These are phyloP conservation scores for Hypomyces perniciosus DNA, from an alignment of 2,329 filamentous ascomycete genomes.

Conservation along the genomic window DNA sequence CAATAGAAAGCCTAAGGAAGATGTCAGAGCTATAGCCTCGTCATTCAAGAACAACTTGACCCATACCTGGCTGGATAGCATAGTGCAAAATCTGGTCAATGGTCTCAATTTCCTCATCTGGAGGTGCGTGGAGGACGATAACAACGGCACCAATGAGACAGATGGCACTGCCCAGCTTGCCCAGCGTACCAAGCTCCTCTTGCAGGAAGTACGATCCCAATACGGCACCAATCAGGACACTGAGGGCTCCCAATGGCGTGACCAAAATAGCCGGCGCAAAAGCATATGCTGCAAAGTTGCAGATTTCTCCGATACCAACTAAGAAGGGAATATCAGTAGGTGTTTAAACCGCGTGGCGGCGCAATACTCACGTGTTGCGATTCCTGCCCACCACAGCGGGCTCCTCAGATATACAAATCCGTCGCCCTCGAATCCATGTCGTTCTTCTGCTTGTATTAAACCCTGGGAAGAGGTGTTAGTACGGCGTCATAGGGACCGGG, in stretches of 20 bases:
- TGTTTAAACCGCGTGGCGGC: background rate
- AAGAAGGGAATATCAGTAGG: constrained; percentile 19
- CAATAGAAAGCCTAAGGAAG: constrained; percentile 70
- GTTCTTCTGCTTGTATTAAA: constrained; percentile 81
- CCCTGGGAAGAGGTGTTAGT: constrained; percentile 48
- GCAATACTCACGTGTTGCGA: constrained; percentile 65
- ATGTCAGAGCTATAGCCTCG: constrained; percentile 6
- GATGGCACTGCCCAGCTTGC: constrained; percentile 91
- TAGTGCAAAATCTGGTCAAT: constrained; percentile 89
- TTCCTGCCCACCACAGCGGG: constrained; percentile 96
- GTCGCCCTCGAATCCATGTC: constrained; percentile 93
- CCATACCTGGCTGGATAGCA: constrained; percentile 79
- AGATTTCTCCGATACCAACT: constrained; percentile 91
- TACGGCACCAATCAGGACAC: constrained; percentile 90
- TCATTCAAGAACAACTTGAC: constrained; percentile 19
- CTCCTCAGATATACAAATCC: constrained; percentile 91
- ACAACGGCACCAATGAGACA: constrained; percentile 95
- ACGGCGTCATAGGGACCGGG: background rate
- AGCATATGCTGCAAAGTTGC: constrained; percentile 96
- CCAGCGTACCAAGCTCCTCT: constrained; percentile 82
- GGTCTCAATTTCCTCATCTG: constrained; percentile 83
- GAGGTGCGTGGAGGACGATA: constrained; percentile 93
- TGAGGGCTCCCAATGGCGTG: constrained; percentile 87
- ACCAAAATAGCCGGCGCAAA: constrained; percentile 98
- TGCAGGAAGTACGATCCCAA: constrained; percentile 90